phyloP scores from a whole-genome alignment of 2,329 filamentous ascomycete species.

The Colletotrichum sp. region DNA sequence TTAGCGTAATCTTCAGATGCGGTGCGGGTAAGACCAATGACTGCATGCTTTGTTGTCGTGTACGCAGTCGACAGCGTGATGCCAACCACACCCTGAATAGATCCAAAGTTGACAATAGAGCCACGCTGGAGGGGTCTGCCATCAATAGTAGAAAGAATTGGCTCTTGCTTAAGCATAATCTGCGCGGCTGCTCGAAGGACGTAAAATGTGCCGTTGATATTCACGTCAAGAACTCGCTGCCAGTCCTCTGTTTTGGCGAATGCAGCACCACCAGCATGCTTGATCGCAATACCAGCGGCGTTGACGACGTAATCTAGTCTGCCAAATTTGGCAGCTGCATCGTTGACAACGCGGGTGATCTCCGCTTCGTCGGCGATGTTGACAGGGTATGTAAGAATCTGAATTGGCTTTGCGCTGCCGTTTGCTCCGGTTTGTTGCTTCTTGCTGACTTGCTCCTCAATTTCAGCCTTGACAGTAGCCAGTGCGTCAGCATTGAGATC shows the following conservation, averaged over 20 bases:
- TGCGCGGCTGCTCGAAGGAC: constrained; percentile 41
- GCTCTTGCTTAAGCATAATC: constrained; percentile 49
- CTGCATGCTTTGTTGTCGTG: constrained; percentile 16
- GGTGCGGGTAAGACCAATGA: constrained; percentile 6
- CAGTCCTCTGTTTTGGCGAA: constrained; percentile 40
- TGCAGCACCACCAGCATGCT: constrained; percentile 39
- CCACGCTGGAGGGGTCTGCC: constrained; percentile 2
- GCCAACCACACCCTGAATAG: constrained; percentile 10
- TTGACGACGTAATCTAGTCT: constrained; percentile 46
- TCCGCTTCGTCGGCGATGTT: constrained; percentile 29
- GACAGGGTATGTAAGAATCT: not conserved
- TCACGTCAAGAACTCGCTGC: constrained; percentile 44
- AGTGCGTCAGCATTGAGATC: constrained; percentile 25
- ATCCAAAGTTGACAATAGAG: constrained; percentile 18
- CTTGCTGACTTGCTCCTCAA: constrained; percentile 18
- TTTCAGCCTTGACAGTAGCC: constrained; percentile 18
- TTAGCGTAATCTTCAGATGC: constrained; percentile 46
- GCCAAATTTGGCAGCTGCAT: constrained; percentile 33
- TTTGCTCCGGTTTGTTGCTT: not conserved
- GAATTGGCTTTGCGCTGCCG: not conserved
- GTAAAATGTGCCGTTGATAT: constrained; percentile 46
- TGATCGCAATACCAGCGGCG: constrained; percentile 42
- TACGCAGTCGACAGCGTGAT: constrained; percentile 11
- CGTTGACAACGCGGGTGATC: constrained; percentile 29
- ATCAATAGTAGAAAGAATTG: constrained; percentile 39